Evolutionary conservation across 2,329 filamentous ascomycete genomes (phyloP), one percentile per base, ranked within the genome.

Genomic region (Plectosphaerella cucumerina): DNA sequence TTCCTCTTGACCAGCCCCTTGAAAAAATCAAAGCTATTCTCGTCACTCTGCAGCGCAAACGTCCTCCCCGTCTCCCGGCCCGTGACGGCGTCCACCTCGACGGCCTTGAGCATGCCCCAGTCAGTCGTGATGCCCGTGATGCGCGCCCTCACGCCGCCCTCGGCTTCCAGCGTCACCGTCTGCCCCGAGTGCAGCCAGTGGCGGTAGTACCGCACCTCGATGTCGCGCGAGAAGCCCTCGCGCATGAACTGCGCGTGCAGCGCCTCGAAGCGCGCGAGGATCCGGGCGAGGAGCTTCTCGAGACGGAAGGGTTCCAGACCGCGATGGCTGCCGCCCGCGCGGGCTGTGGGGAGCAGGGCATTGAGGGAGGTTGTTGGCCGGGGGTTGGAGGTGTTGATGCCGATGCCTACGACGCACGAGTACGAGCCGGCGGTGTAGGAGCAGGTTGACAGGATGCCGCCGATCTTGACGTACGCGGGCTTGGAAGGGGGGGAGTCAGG

Each of bases 11-110:
- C 74, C 61, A 99, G 64, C 0, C 94, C 94, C 64, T 82, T 89
- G 72, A 96, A 96, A 67, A 96, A 99, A 70, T 99, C 94, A 73
- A 99, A 99, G 67, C 92, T 97, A 64, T 99, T 99, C 65, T 92
- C 90, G 68, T 99, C 94, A 67, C 91, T 97, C 74, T 97, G 92
- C 70, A 99, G 70, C 60, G 87, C 83, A 81, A 88, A 93, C 47
- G 87, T 75, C 69, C 81, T 88, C 0, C 93, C 92, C 1, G 89
- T 96, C 2, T 78, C 74, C 49, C 85, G 75, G 56, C 90, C 90
- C 52, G 87, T 80, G 66, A 76, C 81, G 3, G 84, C 85, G 3
- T 85, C 86, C 49, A 95, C 68, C 74, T 97, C 92, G 68, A 97
- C 89, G 0, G 86, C 94, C 57, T 86, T 78, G 57, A 99, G 64